These are phyloP conservation scores for Asterophora parasitica DNA, from an alignment of 768 basidiomycete species.

Conservation along the genomic window DNA sequence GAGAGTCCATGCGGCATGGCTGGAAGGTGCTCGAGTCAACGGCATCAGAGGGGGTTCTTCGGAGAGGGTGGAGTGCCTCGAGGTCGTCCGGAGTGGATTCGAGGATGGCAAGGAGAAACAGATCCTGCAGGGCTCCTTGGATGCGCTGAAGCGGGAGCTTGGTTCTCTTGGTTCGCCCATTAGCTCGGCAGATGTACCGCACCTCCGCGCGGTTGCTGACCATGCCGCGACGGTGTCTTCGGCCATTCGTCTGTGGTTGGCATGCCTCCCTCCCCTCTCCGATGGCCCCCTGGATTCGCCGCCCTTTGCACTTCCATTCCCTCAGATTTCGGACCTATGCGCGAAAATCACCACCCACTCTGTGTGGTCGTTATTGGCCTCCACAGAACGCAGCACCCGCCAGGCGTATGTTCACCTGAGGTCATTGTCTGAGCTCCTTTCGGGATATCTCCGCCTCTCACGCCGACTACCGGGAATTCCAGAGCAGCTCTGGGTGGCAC, in stretches of 20 bases:
- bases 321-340: slow-evolving; percentile 47
- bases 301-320: slow-evolving; percentile 60
- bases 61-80: slow-evolving; percentile 46
- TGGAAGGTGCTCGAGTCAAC: slow-evolving; percentile 76
- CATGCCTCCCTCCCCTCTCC: slow-evolving; percentile 45
- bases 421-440: slow-evolving; percentile 51
- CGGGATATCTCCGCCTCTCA: slow-evolving; percentile 54
- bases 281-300: slow-evolving; percentile 39
- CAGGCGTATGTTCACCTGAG: slow-evolving; percentile 37
- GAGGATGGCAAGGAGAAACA: slow-evolving; percentile 29
- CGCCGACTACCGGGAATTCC: slow-evolving; percentile 50
- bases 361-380: slow-evolving; percentile 40
- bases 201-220: slow-evolving; percentile 27
- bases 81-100: slow-evolving; percentile 36
- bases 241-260: slow-evolving; percentile 59
- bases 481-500: slow-evolving; percentile 60
- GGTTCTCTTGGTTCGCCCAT: slow-evolving; percentile 13
- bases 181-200: slow-evolving; percentile 11
- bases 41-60: slow-evolving; percentile 57
- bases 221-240: slow-evolving; percentile 38
- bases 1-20: slow-evolving; percentile 58
- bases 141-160: slow-evolving; percentile 28
- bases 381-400: slow-evolving; percentile 14
- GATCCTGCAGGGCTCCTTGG: slow-evolving; percentile 33
- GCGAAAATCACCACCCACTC: slow-evolving; percentile 46